Evolutionary conservation across 1,284 basidiomycete species (phyloP), one percentile per base, ranked within the genome.

Genomic region (Ustilago loliicola): DNA sequence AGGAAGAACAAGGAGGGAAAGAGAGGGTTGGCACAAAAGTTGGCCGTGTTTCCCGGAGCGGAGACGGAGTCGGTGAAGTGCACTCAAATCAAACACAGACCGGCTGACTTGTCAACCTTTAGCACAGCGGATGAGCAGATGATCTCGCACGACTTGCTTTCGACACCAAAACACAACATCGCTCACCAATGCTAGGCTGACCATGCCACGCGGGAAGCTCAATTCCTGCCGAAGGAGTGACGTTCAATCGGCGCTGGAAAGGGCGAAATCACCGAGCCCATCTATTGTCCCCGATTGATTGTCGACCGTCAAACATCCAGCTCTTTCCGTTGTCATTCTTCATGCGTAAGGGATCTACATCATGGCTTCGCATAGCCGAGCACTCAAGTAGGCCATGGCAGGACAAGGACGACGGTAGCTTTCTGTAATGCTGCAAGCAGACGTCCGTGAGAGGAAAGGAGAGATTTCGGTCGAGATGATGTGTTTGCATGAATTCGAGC

Each of bases 81-180:
- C n/a, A 45, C n/a, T 21, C 42, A 45, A 15, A 45, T 45, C 42
- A 45, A 45, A 15, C 36, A 38, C 45, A 23, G 19, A 23, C 45
- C 6, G 45, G 48, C 48, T 27, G 48, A 50, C 25, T 50, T 23
- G 48, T 50, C 48, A 50, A 50, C 48, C 48, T 50, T n/a, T 50
- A 9, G 27, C 48, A 50, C 13, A 50, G 42, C 42, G 21, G 42
- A 45, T 21, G n/a, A 50, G 42, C 42, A 4, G 42, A 45, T 21
- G n/a, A 15, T 8, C 42, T 45, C 42, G 42, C 42, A 45, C 36
- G 13, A 38, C 36, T 38, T 15, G 36, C 36, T 38, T 38, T 15
- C 36, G 36, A 38, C 3, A 38, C 36, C 36, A 38, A 3, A 38
- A 38, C 36, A 8, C 15, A 38, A 15, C 36, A 15, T 15, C 32